Evolutionary conservation across 2,329 filamentous ascomycete genomes (phyloP).

Genomic region (Sarocladium kiliense): DNA sequence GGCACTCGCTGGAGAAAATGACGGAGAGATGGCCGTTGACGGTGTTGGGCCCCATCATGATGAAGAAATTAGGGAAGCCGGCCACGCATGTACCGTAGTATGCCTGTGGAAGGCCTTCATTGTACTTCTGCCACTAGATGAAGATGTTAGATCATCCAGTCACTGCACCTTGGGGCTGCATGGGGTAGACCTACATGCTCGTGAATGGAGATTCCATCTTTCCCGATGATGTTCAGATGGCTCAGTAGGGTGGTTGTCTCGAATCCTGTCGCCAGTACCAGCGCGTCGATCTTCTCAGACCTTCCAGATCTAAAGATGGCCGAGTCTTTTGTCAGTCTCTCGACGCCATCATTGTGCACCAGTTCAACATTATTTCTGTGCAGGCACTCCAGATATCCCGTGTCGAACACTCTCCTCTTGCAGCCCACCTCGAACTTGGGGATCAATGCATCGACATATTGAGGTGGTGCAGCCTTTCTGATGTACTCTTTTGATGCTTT

Average conservation of each 20-base stretch:
- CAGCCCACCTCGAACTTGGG: slow-evolving; percentile 35
- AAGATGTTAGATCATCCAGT: too few species aligned
- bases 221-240: slow-evolving; percentile 37
- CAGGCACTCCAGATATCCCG: slow-evolving; percentile 37
- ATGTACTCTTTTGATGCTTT: slow-evolving; percentile 36
- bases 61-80: slow-evolving; percentile 35
- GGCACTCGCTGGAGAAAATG: slow-evolving; percentile 41
- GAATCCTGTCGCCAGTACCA: slow-evolving; percentile 42
- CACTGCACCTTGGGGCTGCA: too few species aligned
- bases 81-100: slow-evolving; percentile 41
- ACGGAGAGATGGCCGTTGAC: slow-evolving; percentile 40
- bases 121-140: slow-evolving; percentile 35
- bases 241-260: slow-evolving; percentile 36
- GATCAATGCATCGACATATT: slow-evolving; percentile 31
- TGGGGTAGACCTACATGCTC: slow-evolving; percentile 22
- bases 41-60: slow-evolving; percentile 30
- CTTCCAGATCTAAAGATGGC: not conserved
- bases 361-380: slow-evolving; percentile 25
- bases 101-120: slow-evolving; percentile 34
- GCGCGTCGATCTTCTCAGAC: slow-evolving; percentile 16
- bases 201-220: slow-evolving; percentile 30
- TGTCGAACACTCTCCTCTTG: slow-evolving; percentile 42
- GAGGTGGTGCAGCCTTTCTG: slow-evolving; percentile 32
- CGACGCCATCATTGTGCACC: slow-evolving; percentile 7
- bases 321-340: not conserved